Percentiles rank a stretch among this genome's conserved stretches.
Conservation (phyloP, 495 filamentous ascomycete genomes). For the Podospora anserina region DNA sequence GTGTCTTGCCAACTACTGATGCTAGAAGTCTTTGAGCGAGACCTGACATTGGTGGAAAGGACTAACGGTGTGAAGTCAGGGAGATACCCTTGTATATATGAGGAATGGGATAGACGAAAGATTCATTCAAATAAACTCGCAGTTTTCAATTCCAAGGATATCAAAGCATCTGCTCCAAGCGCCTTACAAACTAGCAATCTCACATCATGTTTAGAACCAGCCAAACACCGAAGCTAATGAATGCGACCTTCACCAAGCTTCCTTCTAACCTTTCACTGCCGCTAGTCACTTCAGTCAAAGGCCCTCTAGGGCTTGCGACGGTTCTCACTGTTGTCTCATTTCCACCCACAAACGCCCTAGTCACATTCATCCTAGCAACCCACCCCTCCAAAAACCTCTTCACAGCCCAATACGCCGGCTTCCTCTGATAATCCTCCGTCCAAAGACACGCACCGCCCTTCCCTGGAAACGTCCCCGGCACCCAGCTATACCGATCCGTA, state of each 20-base stretch:
- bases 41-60: background rate
- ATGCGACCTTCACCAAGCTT: background rate
- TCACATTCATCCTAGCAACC: slow-evolving; percentile 2
- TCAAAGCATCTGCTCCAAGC: background rate
- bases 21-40: background rate
- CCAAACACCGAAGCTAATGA: background rate
- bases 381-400: slow-evolving; percentile 25
- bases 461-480: slow-evolving; percentile 47
- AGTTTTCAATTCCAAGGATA: background rate
- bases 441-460: slow-evolving; percentile 52
- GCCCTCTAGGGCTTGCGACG: background rate
- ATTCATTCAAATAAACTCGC: background rate
- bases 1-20: slow-evolving; percentile 24
- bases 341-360: background rate
- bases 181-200: background rate
- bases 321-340: background rate
- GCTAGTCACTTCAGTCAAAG: background rate
- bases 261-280: background rate
- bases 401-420: slow-evolving; percentile 49
- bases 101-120: background rate
- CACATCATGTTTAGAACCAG: background rate
- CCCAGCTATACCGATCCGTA: slow-evolving; percentile 61
- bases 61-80: background rate
- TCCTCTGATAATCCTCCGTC: slow-evolving; percentile 45
- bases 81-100: slow-evolving; percentile 1